Evolutionary conservation across 345 rosid species (phyloP), one percentile per base, ranked within the genome.

Genomic region (Fremontodendron californicum): DNA sequence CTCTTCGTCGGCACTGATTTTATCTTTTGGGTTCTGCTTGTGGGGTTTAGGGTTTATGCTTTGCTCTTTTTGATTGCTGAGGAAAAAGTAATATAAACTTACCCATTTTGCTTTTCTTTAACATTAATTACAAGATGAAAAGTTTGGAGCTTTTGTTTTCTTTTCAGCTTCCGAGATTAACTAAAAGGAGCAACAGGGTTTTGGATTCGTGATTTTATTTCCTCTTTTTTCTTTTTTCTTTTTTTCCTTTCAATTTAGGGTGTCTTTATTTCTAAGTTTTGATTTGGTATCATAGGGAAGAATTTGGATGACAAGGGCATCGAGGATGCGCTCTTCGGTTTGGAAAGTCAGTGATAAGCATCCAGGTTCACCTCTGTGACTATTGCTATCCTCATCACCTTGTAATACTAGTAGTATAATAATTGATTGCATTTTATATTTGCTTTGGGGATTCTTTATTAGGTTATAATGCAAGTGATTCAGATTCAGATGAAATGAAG

Each of bases 391-490:
- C 25, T 37, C 58, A 39, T 79, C 27, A 6, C 31, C 46, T n/a
- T 54, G 15, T 35, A 25, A 25, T 25, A 25, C 58, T 68, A 35
- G 27, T 27, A 35, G 37, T 33, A 2, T 78, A 60, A 37, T 45
- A 51, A 35, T 13, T 57, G 21, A 35, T 66, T 71, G 39, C 13
- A 54, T 13, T 40, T 19, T 11, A 33, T 62, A 42, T 51, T 71
- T 74, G 77, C 48, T 48, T 57, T 76, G 27, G 54, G 51, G 54
- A 21, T 29, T 68, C 63, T 77, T 80, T 75, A 1, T 76, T 82
- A 92, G 98, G 99, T 77, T 95, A 95, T 77, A 92, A 92, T 80
- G 97, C 98, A 5, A 91, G 97, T 76, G 99, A 95, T 85, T 93
- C 98, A 0, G 98, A 94, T 85, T 94, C 98, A 0, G 98, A 87